These are phyloP conservation scores for Galerina sulciceps DNA, from an alignment of 768 basidiomycete genomes.

Conservation along the genomic window DNA sequence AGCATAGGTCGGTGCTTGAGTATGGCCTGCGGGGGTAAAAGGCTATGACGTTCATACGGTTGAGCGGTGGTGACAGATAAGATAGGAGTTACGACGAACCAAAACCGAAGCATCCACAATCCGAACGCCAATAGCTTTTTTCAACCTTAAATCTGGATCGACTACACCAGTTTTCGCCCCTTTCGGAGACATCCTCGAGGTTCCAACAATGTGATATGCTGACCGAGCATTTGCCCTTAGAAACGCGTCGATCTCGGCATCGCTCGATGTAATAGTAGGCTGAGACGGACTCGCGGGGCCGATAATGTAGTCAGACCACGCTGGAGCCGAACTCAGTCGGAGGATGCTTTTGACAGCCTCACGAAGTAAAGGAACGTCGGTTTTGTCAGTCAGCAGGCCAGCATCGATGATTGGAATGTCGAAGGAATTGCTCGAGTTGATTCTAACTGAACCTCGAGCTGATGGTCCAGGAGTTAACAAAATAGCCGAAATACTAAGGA, in stretches of 20 bases:
- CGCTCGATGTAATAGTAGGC: conserved; percentile 15
- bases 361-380: conserved; percentile 18
- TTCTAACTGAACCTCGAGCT: conserved; percentile 12
- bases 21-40: conserved; percentile 22
- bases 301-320: conserved; percentile 21
- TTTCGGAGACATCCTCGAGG: conserved; percentile 29
- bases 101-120: conserved; percentile 39
- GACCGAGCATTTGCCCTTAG: conserved; percentile 15
- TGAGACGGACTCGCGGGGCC: conserved; percentile 11
- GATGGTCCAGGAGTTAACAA: conserved; percentile 12
- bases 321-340: conserved; percentile 13
- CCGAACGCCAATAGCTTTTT: conserved; percentile 30
- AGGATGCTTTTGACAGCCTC: conserved; percentile 17
- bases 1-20: conserved; percentile 25
- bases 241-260: conserved; percentile 26
- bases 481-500: conserved; percentile 25
- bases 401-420: conserved; percentile 20
- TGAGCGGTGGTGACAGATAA: not conserved
- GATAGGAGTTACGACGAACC: conserved; percentile 19
- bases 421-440: conserved; percentile 22
- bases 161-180: conserved; percentile 31
- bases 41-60: conserved; percentile 15
- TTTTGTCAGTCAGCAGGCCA: conserved; percentile 5
- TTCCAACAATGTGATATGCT: conserved; percentile 35
- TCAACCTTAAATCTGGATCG: conserved; percentile 34